These are phyloP conservation scores for Metschnikowia matae DNA, from an alignment of 805 yeast genomes.

Conservation along the genomic window DNA sequence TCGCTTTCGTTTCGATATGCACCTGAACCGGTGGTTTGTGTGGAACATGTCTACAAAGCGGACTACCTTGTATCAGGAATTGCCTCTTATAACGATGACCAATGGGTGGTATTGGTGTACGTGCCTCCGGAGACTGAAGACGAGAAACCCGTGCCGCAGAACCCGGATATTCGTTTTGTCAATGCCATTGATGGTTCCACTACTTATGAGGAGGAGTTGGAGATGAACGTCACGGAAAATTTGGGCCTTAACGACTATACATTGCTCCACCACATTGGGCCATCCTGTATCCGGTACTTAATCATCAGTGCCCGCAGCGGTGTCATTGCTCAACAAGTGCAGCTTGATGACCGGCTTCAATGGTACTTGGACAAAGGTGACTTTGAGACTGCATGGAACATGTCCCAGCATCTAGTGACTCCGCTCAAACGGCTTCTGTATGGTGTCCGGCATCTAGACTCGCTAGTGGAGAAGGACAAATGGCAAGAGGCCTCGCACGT, in stretches of 20 bases:
- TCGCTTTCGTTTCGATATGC: slow-evolving; percentile 47
- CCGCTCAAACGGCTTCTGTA: slow-evolving; percentile 48
- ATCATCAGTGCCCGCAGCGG: slow-evolving; percentile 80
- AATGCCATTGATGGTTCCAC: slow-evolving; percentile 67
- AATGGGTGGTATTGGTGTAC: slow-evolving; percentile 57
- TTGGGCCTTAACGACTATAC: slow-evolving; percentile 80
- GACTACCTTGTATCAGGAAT: slow-evolving; percentile 70
- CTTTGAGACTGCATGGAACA: slow-evolving; percentile 73
- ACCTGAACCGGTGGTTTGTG: slow-evolving; percentile 41
- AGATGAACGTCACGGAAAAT: slow-evolving; percentile 47
- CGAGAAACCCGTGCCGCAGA: slow-evolving; percentile 26
- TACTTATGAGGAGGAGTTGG: slow-evolving; percentile 73
- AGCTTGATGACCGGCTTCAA: slow-evolving; percentile 59
- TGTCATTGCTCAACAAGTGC: slow-evolving; percentile 69
- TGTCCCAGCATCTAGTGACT: slow-evolving; percentile 56
- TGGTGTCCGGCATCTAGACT: slow-evolving; percentile 56
- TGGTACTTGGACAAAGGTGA: slow-evolving; percentile 62
- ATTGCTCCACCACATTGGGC: slow-evolving; percentile 50
- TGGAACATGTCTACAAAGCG: slow-evolving; percentile 47
- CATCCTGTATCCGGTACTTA: slow-evolving; percentile 46
- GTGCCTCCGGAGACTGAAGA: slow-evolving; percentile 33
- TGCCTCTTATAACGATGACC: slow-evolving; percentile 69
- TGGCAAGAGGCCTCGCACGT: slow-evolving; percentile 59
- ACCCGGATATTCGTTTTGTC: slow-evolving; percentile 74
- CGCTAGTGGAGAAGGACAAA: slow-evolving; percentile 35